Evolutionary conservation across 768 basidiomycete genomes (phyloP), one percentile per base, ranked within the genome.

Genomic region (Podaxis sp.): DNA sequence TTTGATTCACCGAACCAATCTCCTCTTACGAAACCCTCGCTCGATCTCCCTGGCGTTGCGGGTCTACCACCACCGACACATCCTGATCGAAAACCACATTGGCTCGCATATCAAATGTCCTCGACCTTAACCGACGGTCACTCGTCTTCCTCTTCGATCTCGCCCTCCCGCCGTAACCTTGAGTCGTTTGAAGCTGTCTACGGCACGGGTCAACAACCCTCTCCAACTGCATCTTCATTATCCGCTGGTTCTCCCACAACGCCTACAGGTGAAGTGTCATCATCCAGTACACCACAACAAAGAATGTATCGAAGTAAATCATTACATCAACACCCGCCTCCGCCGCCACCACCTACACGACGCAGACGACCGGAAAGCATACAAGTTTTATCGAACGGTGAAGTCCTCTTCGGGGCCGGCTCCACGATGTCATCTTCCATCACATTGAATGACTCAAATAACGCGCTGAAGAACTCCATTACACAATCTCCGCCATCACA

Each of bases 321-420:
- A 0, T 67, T 87, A 71, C 81, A 85, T 68, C 33, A 50, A 17
- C 54, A 55, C 11, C 17, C 54, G 15, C 27, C 62, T 38, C 56
- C 60, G 3, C 55, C 64, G 0, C 74, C 74, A 9, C 85, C 83
- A 0, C 82, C 83, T 1, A 71, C 77, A 4, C 76, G 82, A 8
- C 74, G 83, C 9, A 80, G 77, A 51, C 78, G 89, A 1, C 89
- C 88, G 0, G 88, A 89, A 67, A 90, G 88, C 66, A 78, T 85
- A 49, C 88, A 89, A 65, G 66, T 87, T 2, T 63, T 77, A 61
- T 57, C 69, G 60, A 56, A 69, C 53, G 59, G 72, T 67, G 41
- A 68, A 66, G 54, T 52, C 8, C 22, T 66, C 5, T 55, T 61
- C 24, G 60, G 59, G 9, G 51, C 15, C 6, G 17, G 19, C 4